Evolutionary conservation across 2,329 filamentous ascomycete genomes (phyloP).

Genomic region (Aspergillus sp.): DNA sequence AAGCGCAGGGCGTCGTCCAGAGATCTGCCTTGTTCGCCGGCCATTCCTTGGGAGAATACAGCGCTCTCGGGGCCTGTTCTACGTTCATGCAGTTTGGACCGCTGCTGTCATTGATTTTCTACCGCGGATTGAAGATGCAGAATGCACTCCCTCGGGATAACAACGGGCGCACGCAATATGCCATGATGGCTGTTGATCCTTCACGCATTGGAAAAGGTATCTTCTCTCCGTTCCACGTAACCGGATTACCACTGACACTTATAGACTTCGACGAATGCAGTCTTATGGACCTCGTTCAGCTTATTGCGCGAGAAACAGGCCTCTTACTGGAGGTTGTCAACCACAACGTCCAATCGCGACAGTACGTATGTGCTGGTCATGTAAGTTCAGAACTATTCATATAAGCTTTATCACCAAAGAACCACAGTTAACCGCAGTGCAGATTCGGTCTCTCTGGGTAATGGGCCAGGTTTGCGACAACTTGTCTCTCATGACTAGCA

Average conservation of each 20-base stretch:
- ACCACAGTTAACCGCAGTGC: neutral
- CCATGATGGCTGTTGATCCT: conserved; percentile 96
- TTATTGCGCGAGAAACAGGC: conserved; percentile 81
- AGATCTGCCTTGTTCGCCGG: conserved; percentile 92
- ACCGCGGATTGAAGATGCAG: conserved; percentile 96
- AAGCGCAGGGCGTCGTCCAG: conserved; percentile 86
- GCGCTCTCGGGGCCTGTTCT: conserved; percentile 84
- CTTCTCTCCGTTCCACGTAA: conserved; percentile 69
- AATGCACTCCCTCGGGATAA: conserved; percentile 94
- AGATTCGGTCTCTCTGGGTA: conserved; percentile 3
- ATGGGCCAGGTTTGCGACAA: neutral
- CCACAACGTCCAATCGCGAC: conserved; percentile 69
- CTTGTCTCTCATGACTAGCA: neutral
- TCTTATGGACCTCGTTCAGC: neutral
- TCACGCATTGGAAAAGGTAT: conserved; percentile 85
- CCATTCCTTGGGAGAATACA: conserved; percentile 96
- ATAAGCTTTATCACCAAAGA: neutral
- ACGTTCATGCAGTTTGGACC: conserved; percentile 97
- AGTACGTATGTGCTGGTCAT: conserved; percentile 64
- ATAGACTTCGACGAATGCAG: neutral
- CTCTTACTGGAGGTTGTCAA: conserved; percentile 98
- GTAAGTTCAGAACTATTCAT: conserved; percentile 14
- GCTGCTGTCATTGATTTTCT: conserved; percentile 93
- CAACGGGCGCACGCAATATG: conserved; percentile 87
- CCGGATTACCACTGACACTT: neutral